Evolutionary conservation across 352 stramenopile genomes (phyloP).

Genomic region (Phytophthora nicotianae): DNA sequence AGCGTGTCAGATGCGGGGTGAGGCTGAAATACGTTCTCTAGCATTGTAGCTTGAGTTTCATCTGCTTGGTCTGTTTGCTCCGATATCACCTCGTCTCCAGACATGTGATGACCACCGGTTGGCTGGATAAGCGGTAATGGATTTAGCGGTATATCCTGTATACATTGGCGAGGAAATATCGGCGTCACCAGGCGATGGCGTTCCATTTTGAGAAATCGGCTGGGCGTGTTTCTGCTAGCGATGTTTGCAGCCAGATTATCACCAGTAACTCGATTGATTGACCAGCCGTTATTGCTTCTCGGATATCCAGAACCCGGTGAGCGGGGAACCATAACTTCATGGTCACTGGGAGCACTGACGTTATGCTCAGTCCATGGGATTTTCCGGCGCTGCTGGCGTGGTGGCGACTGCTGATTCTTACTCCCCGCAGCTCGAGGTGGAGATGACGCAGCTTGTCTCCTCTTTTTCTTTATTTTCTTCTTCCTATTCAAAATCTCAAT

Average conservation of each 20-base stretch:
- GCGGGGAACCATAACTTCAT: neutral
- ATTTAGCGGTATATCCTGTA: conserved; percentile 28
- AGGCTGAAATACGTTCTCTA: neutral
- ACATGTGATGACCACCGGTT: conserved; percentile 17
- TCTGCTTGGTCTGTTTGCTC: conserved; percentile 13
- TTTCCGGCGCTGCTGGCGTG: conserved; percentile 9
- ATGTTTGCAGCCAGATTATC: conserved; percentile 33
- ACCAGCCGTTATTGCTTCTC: neutral
- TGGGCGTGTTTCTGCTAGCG: conserved; percentile 43
- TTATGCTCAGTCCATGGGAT: conserved; percentile 19
- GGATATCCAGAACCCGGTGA: neutral
- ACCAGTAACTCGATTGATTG: neutral
- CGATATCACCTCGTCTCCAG: conserved; percentile 5
- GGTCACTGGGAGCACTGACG: neutral
- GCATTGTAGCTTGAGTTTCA: neutral
- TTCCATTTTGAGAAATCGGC: conserved; percentile 71
- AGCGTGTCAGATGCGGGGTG: conserved; percentile 39
- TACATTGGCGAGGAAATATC: conserved; percentile 37
- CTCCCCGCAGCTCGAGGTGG: conserved; percentile 15
- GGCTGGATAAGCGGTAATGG: conserved; percentile 36
- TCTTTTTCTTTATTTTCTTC: conserved; percentile 30
- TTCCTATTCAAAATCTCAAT: conserved; percentile 4
- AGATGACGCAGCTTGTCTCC: conserved; percentile 8
- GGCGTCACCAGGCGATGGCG: conserved; percentile 66
- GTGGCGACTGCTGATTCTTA: conserved; percentile 31